Percentiles rank a stretch among this genome's conserved stretches.
Conservation (phyloP, 2,329 filamentous ascomycete species). For the Fusarium floridanum region DNA sequence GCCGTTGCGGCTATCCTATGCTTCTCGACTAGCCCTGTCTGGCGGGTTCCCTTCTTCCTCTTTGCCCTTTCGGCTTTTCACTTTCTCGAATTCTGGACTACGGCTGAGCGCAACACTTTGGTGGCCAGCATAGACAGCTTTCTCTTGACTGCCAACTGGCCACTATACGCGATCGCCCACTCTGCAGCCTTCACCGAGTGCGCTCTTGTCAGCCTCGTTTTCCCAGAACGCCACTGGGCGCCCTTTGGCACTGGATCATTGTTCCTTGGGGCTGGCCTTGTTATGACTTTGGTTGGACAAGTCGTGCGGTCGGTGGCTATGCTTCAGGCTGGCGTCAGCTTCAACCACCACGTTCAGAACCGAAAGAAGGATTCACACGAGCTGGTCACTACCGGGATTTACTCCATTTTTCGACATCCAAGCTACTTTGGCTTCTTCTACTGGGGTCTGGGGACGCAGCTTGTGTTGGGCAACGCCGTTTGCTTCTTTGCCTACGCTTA, state of each 20-base stretch:
- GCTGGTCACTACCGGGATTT: slow-evolving; percentile 88
- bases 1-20: slow-evolving; percentile 50
- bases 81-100: slow-evolving; percentile 96
- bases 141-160: slow-evolving; percentile 86
- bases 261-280: slow-evolving; percentile 69
- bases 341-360: slow-evolving; percentile 89
- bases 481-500: slow-evolving; percentile 80
- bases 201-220: slow-evolving; percentile 68
- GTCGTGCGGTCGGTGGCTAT: slow-evolving; percentile 84
- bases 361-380: slow-evolving; percentile 76
- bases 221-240: slow-evolving; percentile 63
- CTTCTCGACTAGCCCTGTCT: slow-evolving; percentile 61
- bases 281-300: slow-evolving; percentile 78
- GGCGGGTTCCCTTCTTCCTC: slow-evolving; percentile 77
- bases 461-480: slow-evolving; percentile 86
- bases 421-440: slow-evolving; percentile 99
- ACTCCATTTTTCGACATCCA: slow-evolving; percentile 82
- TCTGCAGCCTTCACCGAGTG: slow-evolving; percentile 80
- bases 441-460: slow-evolving; percentile 95
- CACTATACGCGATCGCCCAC: slow-evolving; percentile 87
- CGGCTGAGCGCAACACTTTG: slow-evolving; percentile 84
- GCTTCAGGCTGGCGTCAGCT: slow-evolving; percentile 88
- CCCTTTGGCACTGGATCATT: slow-evolving; percentile 59
- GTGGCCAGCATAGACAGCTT: slow-evolving; percentile 81
- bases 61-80: slow-evolving; percentile 83